Conservation (phyloP, 1,284 basidiomycete genomes). For the Cutaneotrichosporon sp. region DNA sequence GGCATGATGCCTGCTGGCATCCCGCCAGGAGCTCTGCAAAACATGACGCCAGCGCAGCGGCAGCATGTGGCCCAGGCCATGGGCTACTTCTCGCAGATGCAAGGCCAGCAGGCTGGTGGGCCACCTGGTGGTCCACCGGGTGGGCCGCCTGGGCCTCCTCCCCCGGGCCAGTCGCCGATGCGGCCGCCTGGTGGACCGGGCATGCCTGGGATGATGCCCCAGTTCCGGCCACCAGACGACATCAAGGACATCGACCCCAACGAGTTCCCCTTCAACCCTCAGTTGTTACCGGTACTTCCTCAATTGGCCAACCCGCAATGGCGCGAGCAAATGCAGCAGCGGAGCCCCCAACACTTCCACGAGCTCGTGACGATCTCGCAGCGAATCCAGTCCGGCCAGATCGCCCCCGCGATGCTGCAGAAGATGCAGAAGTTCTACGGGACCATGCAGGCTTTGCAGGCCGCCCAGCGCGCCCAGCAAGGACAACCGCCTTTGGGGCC, state of each 20-base stretch:
- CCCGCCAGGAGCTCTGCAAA: conserved; percentile 13
- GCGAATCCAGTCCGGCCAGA: conserved; percentile 28
- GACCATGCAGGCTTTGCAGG: conserved; percentile 21
- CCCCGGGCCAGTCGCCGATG: conserved; percentile 11
- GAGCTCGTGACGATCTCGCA: conserved; percentile 28
- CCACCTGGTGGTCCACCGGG: too few species aligned
- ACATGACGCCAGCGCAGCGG: conserved; percentile 36
- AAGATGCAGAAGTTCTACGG: conserved; percentile 42
- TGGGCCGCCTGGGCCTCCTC: neutral
- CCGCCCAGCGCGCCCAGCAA: conserved; percentile 7
- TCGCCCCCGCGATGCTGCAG: conserved; percentile 38
- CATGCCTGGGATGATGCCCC: conserved; percentile 14
- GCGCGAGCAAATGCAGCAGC: conserved; percentile 35
- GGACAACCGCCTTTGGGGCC: conserved; percentile 17
- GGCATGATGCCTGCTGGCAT: conserved; percentile 18
- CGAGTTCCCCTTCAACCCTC: conserved; percentile 48
- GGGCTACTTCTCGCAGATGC: conserved; percentile 24
- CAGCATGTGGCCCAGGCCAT: conserved; percentile 41
- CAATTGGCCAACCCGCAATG: conserved; percentile 35
- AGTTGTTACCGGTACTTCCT: conserved; percentile 34
- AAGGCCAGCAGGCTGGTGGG: conserved; percentile 7
- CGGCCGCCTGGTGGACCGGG: conserved; percentile 13
- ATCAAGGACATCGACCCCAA: conserved; percentile 27
- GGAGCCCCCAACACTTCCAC: conserved; percentile 31
- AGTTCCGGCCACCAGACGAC: conserved; percentile 16